phyloP scores from a whole-genome alignment of 805 yeast species.

The Metschnikowia bowlesiae region DNA sequence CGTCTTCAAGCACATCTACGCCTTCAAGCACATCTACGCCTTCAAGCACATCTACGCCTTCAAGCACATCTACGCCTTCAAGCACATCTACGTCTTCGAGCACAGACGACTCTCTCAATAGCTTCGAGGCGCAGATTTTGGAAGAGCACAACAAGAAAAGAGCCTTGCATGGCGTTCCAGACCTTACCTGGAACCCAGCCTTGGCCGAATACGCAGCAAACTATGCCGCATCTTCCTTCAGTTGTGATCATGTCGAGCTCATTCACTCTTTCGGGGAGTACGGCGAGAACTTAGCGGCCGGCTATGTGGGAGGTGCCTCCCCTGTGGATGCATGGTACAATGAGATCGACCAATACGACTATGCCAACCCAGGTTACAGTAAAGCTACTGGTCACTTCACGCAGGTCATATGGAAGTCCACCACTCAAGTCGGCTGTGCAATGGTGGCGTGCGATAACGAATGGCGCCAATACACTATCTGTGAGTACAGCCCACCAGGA shows the following conservation, averaged over 20 bases:
- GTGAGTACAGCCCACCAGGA: constrained; percentile 61
- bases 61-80: constrained; percentile 5
- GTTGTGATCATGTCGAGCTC: constrained; percentile 56
- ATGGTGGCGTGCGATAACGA: constrained; percentile 41
- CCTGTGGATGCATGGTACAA: constrained; percentile 75
- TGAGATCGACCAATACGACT: constrained; percentile 57
- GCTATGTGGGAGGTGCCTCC: constrained; percentile 48
- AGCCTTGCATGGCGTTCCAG: constrained; percentile 30
- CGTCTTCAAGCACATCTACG: background rate
- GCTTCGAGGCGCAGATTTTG: constrained; percentile 29
- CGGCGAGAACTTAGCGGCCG: constrained; percentile 78
- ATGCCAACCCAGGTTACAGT: constrained; percentile 46
- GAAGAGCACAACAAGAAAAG: constrained; percentile 34
- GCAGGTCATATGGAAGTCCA: constrained; percentile 65
- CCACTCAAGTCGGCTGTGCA: constrained; percentile 66
- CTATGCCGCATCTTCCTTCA: constrained; percentile 46
- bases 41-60: background rate
- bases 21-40: background rate
- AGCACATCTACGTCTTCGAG: constrained; percentile 3
- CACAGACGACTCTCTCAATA: constrained; percentile 6
- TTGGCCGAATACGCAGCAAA: constrained; percentile 32
- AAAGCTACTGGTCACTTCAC: constrained; percentile 73
- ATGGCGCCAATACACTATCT: constrained; percentile 61
- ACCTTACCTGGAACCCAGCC: constrained; percentile 30
- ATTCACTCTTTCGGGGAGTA: constrained; percentile 61